Evolutionary conservation across 257 asterid species (phyloP).

Genomic region (Mentha longifolia): DNA sequence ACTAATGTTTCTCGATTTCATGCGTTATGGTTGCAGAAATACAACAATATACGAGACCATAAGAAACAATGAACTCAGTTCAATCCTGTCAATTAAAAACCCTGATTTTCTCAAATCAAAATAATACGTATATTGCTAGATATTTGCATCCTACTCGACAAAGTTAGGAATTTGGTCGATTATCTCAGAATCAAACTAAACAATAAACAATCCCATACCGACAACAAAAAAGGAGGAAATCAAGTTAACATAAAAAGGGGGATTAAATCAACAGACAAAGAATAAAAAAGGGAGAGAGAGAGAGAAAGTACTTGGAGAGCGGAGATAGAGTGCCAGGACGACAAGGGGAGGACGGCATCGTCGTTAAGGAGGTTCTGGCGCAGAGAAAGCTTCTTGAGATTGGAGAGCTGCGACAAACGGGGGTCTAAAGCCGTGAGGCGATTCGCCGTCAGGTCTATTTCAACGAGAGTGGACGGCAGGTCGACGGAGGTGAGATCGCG

Average conservation of each 20-base stretch:
- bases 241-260: neutral
- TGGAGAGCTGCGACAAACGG: constrained; percentile 70
- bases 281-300: neutral
- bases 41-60: neutral
- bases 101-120: neutral
- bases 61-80: constrained; percentile 4
- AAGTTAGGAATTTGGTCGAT: neutral
- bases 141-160: neutral
- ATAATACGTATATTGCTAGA: neutral
- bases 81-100: neutral
- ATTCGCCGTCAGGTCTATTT: constrained; percentile 90
- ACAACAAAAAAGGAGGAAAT: neutral
- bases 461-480: constrained; percentile 63
- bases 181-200: neutral
- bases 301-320: constrained; percentile 59
- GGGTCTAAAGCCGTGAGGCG: constrained; percentile 82
- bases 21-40: neutral
- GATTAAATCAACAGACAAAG: neutral
- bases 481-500: constrained; percentile 84
- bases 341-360: constrained; percentile 65
- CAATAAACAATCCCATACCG: neutral
- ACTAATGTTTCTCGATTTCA: neutral
- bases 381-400: constrained; percentile 85
- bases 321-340: constrained; percentile 68
- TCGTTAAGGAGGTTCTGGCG: constrained; percentile 86